Percentiles rank a stretch among this genome's conserved stretches.
Evolutionary conservation across 2,329 filamentous ascomycete species (phyloP).

Genomic region (Beauveria australis): DNA sequence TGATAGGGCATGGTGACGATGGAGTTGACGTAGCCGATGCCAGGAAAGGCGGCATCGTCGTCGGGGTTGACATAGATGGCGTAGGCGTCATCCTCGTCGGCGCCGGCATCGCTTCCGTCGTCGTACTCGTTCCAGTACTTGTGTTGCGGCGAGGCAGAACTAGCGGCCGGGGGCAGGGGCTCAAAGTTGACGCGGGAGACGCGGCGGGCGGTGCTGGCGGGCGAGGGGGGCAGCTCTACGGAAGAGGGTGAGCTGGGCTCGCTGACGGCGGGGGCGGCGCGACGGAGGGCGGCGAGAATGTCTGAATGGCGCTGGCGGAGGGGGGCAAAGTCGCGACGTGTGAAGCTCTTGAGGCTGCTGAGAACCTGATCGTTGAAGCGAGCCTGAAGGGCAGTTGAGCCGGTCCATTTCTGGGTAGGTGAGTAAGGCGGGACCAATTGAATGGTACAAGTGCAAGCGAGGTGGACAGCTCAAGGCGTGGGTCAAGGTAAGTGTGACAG

Average conservation of each 20-base stretch:
- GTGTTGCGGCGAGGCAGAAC: conserved; percentile 21
- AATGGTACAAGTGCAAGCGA: neutral
- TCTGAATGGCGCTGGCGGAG: conserved; percentile 44
- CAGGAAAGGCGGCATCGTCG: conserved; percentile 50
- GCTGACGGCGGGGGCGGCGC: conserved; percentile 33
- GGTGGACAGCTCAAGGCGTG: no score
- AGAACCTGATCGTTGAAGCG: conserved; percentile 62
- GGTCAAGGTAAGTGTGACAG: no score
- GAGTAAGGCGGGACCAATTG: neutral
- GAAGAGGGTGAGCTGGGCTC: conserved; percentile 31
- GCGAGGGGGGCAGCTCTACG: conserved; percentile 17
- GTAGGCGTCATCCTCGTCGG: conserved; percentile 48
- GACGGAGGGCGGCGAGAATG: conserved; percentile 38
- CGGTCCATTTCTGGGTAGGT: conserved; percentile 64
- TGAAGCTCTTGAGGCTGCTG: conserved; percentile 61
- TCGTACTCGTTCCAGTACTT: conserved; percentile 87
- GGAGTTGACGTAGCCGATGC: conserved; percentile 50
- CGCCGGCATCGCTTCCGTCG: conserved; percentile 61
- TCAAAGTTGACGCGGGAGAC: conserved; percentile 21
- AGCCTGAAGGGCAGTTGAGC: conserved; percentile 54
- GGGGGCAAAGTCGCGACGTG: conserved; percentile 53
- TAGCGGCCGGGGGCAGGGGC: conserved; percentile 22
- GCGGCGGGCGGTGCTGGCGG: conserved; percentile 13
- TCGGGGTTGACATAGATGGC: conserved; percentile 69
- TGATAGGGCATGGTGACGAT: conserved; percentile 42